Base-by-base conservation (phyloP, 2,329 filamentous ascomycete genomes). In the Epichloe uncinata region DNA sequence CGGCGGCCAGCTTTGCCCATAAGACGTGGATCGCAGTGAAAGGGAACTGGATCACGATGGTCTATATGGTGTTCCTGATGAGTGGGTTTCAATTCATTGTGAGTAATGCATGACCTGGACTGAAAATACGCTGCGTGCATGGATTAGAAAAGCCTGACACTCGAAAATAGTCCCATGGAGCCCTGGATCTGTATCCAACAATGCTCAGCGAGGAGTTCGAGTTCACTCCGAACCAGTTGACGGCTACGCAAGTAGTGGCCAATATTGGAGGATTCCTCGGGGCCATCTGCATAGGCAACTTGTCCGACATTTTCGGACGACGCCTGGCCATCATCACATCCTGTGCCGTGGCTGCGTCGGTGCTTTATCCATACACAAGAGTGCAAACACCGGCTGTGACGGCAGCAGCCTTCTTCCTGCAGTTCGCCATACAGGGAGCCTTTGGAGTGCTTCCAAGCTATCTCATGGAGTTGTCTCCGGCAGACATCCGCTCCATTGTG, bases 221-320 rank as follows among this genome's bases (percentile, higher is more conserved):
- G 30, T 42, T 42, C 9, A 36, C 30, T 35, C 30, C 41, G n/a
- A n/a, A 44, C 36, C 42, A 43, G 34, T 22, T 43, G 47, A 36
- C 47, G 9, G 18, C 20, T 8, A 49, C 41, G 11, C 47, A 49
- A 16, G 47, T 49, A 15, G 40, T 49, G 16, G 47, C 47, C 20
- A 49, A 49, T 36, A 42, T 43, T 9, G 47, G 47, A 16, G 47
- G 47, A 8, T 42, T 49, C 40, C 33, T 49, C 12, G 47, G 47
- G 7, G 36, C 47, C 16, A 43, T 43, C 20, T 43, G 38, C 13
- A n/a, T 49, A 18, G 47, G 42, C 9, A 45, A 40, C 35, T 15
- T 49, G 18, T 45, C 42, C 0, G 42, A 49, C 15, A 37, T 46
- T 8, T 45, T 44, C 13, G 30, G 47, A n/a, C 47, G 41, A 9